Evolutionary conservation across 2,329 filamentous ascomycete genomes (phyloP).

Genomic region (Epichloe sp.): DNA sequence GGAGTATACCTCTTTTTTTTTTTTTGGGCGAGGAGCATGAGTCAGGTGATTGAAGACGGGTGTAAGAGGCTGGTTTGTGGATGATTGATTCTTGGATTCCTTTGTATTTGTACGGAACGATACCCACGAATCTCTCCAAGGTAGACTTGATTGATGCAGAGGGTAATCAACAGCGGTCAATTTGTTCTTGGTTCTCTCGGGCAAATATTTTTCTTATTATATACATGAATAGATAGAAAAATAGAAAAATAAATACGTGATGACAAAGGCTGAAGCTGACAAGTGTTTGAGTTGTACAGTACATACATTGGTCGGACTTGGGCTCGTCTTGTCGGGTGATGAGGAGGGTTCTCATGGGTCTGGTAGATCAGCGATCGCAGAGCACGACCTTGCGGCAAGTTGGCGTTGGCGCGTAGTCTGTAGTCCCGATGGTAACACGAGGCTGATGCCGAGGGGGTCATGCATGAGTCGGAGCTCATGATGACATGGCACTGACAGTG

Average conservation of each 20-base stretch:
- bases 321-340: no score
- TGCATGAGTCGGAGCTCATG: not conserved
- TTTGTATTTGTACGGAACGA: constrained; percentile 6
- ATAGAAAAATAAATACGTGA: no score
- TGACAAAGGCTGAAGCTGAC: no score
- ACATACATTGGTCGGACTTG: no score
- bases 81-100: not conserved
- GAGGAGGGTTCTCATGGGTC: no score
- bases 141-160: not conserved
- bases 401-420: not conserved
- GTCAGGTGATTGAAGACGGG: not conserved
- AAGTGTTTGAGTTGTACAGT: no score
- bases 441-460: not conserved
- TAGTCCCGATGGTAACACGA: not conserved
- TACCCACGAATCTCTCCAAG: constrained; percentile 5
- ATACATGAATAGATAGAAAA: no score
- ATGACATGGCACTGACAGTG: not conserved
- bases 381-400: not conserved
- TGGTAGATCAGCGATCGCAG: no score
- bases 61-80: not conserved
- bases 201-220: no score
- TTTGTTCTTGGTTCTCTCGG: no score
- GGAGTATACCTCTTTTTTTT: not conserved
- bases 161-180: not conserved
- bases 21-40: not conserved